Evolutionary conservation across 164 flowering plant species (phyloP), one percentile per base, ranked within the genome.

Genomic region (Umbellularia californica): DNA sequence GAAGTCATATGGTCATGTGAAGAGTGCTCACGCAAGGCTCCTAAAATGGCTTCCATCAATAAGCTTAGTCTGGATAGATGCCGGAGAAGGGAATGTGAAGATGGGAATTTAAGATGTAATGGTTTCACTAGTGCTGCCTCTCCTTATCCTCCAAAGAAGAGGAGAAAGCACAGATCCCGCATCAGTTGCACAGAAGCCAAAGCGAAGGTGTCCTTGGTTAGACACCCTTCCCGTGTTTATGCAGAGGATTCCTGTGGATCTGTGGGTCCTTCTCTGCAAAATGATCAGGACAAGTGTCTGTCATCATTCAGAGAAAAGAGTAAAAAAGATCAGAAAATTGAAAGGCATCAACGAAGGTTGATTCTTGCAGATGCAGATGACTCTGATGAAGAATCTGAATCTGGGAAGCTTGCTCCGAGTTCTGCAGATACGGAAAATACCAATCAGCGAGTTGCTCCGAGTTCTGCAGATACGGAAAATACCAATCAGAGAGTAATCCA

Each of bases 1-100:
- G 85, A 84, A 41, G 55, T 78, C 27, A 77, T 83, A 64, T 89
- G 90, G 90, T 64, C 69, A 51, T 89, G 92, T 77, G 81, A 72
- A 65, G 83, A 79, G 50, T 89, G 92, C 80, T 72, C 52, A 58
- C 71, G 78, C 47, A 77, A 70, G 71, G 52, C 35, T 68, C 52
- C 67, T 2, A 68, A 73, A 50, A 47, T 24, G 20, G 50, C 76
- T 77, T 50, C 74, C n/a, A 47, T 66, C n/a, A 19, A 47, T 14
- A 68, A 77, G 17, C 15, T 58, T 69, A 24, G 24, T 50, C 50
- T 71, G 68, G 50, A 55, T 10, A 76, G 70, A 33, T 68, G 41
- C 72, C 58, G 5, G 35, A 30, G 63, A 65, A 70, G 64, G 70
- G 62, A 30, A 35, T 13, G n/a, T 1, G 13, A 3, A 1, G 17